Conservation (phyloP, 371 early-diverging fungal species). For the Rhizopus delemar region DNA sequence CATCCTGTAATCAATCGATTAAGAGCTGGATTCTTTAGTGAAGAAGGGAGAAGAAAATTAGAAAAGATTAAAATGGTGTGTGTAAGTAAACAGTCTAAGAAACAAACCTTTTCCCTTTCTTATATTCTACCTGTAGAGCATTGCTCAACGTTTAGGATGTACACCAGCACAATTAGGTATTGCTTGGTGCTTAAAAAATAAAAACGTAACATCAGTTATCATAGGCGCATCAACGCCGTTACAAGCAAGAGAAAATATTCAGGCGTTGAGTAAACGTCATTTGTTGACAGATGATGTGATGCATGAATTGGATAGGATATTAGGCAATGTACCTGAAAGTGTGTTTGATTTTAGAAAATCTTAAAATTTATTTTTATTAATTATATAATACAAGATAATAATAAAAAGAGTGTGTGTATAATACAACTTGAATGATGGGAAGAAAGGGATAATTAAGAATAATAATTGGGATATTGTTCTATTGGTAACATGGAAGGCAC, state of each 20-base stretch:
- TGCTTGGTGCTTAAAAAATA: slow-evolving; percentile 80
- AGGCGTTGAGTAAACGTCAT: slow-evolving; percentile 58
- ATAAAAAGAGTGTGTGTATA: not conserved
- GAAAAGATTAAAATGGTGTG: slow-evolving; percentile 54
- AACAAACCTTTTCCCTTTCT: not conserved
- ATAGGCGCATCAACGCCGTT: slow-evolving; percentile 72
- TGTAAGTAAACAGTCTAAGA: slow-evolving; percentile 30
- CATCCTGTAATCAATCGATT: slow-evolving; percentile 66
- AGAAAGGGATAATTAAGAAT: slow-evolving; percentile 3
- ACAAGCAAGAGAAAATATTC: slow-evolving; percentile 78
- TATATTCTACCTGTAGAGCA: slow-evolving; percentile 29
- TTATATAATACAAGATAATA: not conserved
- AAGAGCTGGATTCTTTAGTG: slow-evolving; percentile 60
- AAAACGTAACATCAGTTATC: slow-evolving; percentile 61
- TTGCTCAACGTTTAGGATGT: slow-evolving; percentile 67
- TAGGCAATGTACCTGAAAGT: slow-evolving; percentile 72
- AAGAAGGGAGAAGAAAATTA: slow-evolving; percentile 59
- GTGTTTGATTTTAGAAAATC: slow-evolving; percentile 66
- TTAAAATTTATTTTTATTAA: slow-evolving; percentile 12
- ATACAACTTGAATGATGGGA: not conserved
- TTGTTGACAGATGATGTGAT: slow-evolving; percentile 72
- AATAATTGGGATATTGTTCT: slow-evolving; percentile 7
- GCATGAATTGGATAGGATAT: slow-evolving; percentile 61
- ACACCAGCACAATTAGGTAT: slow-evolving; percentile 78
- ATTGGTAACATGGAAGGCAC: slow-evolving; percentile 30